phyloP scores from a whole-genome alignment of 306 rosid genomes.

The Datisca glomerata region DNA sequence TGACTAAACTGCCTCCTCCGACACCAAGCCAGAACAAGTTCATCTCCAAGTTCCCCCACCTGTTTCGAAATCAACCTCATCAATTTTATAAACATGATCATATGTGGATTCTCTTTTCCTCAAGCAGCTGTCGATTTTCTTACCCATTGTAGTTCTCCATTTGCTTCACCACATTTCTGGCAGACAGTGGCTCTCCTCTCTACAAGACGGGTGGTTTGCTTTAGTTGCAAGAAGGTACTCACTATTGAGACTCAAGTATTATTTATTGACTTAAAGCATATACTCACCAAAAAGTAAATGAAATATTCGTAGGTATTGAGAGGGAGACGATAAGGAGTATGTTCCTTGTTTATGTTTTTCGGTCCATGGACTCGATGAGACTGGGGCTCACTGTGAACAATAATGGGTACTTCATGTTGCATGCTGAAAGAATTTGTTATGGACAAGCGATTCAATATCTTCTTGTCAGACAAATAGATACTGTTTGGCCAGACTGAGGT shows the following conservation, averaged over 20 bases:
- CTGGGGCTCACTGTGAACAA: slow-evolving; percentile 10
- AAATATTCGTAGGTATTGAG: slow-evolving; percentile 44
- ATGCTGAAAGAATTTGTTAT: slow-evolving; percentile 14
- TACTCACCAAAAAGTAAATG: slow-evolving; percentile 52
- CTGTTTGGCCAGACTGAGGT: slow-evolving; percentile 13
- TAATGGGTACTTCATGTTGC: slow-evolving; percentile 9
- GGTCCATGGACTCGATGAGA: slow-evolving; percentile 23
- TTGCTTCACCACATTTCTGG: slow-evolving; percentile 28
- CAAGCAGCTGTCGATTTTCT: slow-evolving; percentile 6
- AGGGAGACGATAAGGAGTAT: slow-evolving; percentile 34
- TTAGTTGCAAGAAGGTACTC: not conserved
- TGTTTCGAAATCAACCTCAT: slow-evolving; percentile 17
- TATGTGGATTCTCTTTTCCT: too few species aligned
- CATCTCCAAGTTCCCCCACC: slow-evolving; percentile 63
- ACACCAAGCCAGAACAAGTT: slow-evolving; percentile 58
- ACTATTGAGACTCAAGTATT: slow-evolving; percentile 5
- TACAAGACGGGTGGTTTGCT: slow-evolving; percentile 23
- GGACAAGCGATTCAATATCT: slow-evolving; percentile 2
- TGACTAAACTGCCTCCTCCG: slow-evolving; percentile 39
- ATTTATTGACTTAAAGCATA: not conserved
- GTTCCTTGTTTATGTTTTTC: slow-evolving; percentile 18
- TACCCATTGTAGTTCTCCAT: slow-evolving; percentile 48
- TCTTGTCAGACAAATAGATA: not conserved
- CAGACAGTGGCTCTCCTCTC: slow-evolving; percentile 65
- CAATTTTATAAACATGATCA: not conserved